Evolutionary conservation across 2,329 filamentous ascomycete genomes (phyloP).

Genomic region (Diplodia intermedia): DNA sequence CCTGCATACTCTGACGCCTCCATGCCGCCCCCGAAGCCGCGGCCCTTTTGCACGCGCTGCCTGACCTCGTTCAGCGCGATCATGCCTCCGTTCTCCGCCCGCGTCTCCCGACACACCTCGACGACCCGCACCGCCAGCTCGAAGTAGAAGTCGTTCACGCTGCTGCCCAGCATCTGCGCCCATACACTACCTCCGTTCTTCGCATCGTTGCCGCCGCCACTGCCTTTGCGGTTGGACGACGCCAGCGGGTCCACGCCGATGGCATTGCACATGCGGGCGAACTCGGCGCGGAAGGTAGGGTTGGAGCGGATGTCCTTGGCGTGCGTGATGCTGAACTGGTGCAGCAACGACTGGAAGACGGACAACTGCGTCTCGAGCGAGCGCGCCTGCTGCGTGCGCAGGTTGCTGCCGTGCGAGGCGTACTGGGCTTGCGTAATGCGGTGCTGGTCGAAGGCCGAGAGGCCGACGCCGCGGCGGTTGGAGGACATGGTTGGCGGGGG

Average conservation of each 20-base stretch:
- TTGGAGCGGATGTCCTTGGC: slow-evolving; percentile 95
- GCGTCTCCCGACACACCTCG: slow-evolving; percentile 85
- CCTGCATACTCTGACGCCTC: slow-evolving; percentile 75
- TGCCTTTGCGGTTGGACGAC: slow-evolving; percentile 49
- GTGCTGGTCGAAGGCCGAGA: slow-evolving; percentile 86
- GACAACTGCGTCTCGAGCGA: slow-evolving; percentile 92
- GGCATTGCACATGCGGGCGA: slow-evolving; percentile 96
- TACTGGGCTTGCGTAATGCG: slow-evolving; percentile 85
- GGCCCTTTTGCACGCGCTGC: slow-evolving; percentile 74
- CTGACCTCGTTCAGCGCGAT: slow-evolving; percentile 83
- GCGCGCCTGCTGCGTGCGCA: slow-evolving; percentile 83
- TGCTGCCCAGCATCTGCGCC: slow-evolving; percentile 89
- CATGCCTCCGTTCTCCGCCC: slow-evolving; percentile 89
- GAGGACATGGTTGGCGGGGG: slow-evolving; percentile 42
- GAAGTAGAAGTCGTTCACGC: slow-evolving; percentile 98
- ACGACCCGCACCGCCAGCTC: slow-evolving; percentile 95
- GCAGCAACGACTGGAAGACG: slow-evolving; percentile 92
- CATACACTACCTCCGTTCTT: slow-evolving; percentile 70
- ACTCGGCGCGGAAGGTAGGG: slow-evolving; percentile 93
- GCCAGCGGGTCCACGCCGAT: slow-evolving; percentile 96
- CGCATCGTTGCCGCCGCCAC: slow-evolving; percentile 63
- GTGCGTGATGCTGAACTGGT: slow-evolving; percentile 95
- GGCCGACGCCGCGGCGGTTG: slow-evolving; percentile 77
- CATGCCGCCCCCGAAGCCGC: slow-evolving; percentile 76
- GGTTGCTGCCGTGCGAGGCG: slow-evolving; percentile 83